Evolutionary conservation across 306 rosid genomes (phyloP), one percentile per base, ranked within the genome.

Genomic region (Malus fusca): DNA sequence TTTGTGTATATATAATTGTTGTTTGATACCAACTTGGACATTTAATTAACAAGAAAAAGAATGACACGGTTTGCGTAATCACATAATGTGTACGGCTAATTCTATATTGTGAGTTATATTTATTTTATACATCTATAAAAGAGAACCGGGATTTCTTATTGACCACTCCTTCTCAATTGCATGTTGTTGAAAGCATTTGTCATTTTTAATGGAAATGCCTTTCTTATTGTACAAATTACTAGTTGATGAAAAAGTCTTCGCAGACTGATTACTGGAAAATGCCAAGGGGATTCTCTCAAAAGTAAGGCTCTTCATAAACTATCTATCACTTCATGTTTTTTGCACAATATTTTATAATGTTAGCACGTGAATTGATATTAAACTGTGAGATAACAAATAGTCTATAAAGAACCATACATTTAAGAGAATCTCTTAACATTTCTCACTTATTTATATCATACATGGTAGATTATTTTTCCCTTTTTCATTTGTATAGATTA

Each of bases 61-160:
- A 52, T 52, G 74, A 58, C 42, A 15, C 55, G 9, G 42, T 72
- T 15, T 51, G 55, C 4, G 4, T 37, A 28, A 26, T 52, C 44
- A 53, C 37, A 55, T 23, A 53, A 22, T 72, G 76, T 56, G 66
- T 72, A 56, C 75, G 65, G 75, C 75, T 55, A 56, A 14, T 72
- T 56, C 5, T 71, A 55, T 35, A 14, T 18, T 18, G 52, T 68
- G 55, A 23, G 30, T 59, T 56, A 23, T 12, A 30, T 15, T 44
- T 46, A 46, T 17, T 25, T 19, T 69, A 46, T 69, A 2, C 1
- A 28, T 15, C 26, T 58, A 22, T 11, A 22, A 31, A 65, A 75
- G 3, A 52, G 43, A 67, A 44, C 22, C 18, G 6, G 18, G n/a
- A n/a, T 58, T 44, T 60, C 51, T 77, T 60, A 44, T 43, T 59